phyloP scores from a whole-genome alignment of 306 rosid species.

The Pterocarpus macrocarpus region DNA sequence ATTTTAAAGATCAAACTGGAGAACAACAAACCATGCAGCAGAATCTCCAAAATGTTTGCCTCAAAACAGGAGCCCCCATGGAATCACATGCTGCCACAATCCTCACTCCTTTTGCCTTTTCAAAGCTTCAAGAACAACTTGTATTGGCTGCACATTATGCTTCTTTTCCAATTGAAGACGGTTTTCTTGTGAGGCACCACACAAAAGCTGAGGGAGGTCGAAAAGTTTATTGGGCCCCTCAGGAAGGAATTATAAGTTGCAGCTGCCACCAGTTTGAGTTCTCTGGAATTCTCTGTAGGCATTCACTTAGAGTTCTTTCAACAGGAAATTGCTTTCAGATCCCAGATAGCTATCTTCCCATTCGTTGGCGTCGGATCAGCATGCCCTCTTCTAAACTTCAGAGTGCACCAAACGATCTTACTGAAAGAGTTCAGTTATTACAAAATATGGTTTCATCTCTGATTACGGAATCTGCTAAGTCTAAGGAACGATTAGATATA shows the following conservation, averaged over 20 bases:
- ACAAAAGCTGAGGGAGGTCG: constrained; percentile 94
- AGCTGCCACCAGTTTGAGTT: constrained; percentile 96
- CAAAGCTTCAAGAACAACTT: constrained; percentile 95
- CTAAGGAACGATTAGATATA: constrained; percentile 80
- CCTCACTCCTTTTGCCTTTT: constrained; percentile 92
- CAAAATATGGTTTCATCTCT: constrained; percentile 83
- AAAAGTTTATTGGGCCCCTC: constrained; percentile 81
- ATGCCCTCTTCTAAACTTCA: constrained; percentile 70
- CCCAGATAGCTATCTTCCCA: constrained; percentile 93
- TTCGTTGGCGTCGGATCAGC: constrained; percentile 90
- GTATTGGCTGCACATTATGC: constrained; percentile 99
- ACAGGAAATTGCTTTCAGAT: constrained; percentile 96
- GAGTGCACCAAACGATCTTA: constrained; percentile 64
- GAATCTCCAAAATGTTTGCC: constrained; percentile 93
- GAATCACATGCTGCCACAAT: constrained; percentile 92
- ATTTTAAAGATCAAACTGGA: constrained; percentile 97
- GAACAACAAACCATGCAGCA: constrained; percentile 99
- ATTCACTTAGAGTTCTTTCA: constrained; percentile 91
- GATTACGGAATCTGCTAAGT: constrained; percentile 86
- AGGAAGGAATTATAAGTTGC: constrained; percentile 90
- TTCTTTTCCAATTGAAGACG: constrained; percentile 82
- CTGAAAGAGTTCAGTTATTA: constrained; percentile 76
- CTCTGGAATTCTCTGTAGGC: constrained; percentile 94
- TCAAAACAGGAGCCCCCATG: constrained; percentile 99
- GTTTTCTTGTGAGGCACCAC: constrained; percentile 96